Evolutionary conservation across 2,329 filamentous ascomycete species (phyloP), one percentile per base, ranked within the genome.

Genomic region (Sporothrix pseudoabietina): DNA sequence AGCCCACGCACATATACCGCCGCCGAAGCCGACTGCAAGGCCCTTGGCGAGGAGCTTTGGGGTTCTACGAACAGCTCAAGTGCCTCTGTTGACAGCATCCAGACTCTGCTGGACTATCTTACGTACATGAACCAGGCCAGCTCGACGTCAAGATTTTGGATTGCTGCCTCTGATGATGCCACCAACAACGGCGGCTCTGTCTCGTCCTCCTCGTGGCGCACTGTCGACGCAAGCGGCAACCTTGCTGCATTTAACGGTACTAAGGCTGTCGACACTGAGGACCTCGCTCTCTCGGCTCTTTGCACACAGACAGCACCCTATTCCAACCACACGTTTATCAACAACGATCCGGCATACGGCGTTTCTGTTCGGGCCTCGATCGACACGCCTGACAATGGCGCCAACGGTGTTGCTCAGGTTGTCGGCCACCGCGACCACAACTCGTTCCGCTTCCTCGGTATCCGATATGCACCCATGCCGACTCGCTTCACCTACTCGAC

Each of bases 371-470:
- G 79, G 4, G 80, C 83, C 1, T 83, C 84, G 44, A 80, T 80
- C 32, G 82, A 84, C 70, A 35, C n/a, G 10, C 68, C 71, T 16
- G 52, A 55, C 26, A 74, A 74, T 35, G 71, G 73, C 3, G 73
- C 73, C 41, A 19, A 41, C 35, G 73, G 73, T 47, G 26, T 72
- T 10, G 73, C 73, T 30, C 78, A 79, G 39, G 75, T 83, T 1
- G 80, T 80, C 0, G 83, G 83, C 0, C 84, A 82, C 73, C 83
- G 84, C 16, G 84, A 86, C 73, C 81, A 80, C n/a, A 79, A 82
- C 30, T 82, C 82, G 14, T 88, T 87, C 76, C 84, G 85, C 6
- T 87, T 87, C 76, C 79, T 85, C 22, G 85, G 85, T 19, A 78
- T 87, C 47, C 82, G 83, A 71, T 86, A 86, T 74, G 85, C 84